Evolutionary conservation across 2,329 filamentous ascomycete genomes (phyloP).

Genomic region (Trichothecium roseum): DNA sequence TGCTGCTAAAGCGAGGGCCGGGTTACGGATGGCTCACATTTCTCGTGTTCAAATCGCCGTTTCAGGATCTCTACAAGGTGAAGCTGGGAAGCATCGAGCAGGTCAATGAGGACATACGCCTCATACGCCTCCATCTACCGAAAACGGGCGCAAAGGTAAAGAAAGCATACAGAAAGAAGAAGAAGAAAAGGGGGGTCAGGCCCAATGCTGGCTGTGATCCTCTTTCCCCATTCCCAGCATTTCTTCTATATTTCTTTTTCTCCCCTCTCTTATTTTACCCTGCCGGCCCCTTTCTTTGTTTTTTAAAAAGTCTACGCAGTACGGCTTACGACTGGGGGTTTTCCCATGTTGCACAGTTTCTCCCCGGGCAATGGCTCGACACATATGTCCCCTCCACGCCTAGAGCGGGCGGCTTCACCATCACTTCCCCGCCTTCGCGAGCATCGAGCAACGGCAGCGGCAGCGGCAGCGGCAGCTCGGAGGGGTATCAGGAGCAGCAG

Average conservation of each 20-base stretch:
- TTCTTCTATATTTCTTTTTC: too few relatives aligned
- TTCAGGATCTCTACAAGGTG: constrained; percentile 47
- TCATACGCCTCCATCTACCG: constrained; percentile 55
- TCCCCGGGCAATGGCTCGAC: constrained; percentile 83
- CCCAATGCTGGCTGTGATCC: too few relatives aligned
- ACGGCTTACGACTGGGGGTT: too few relatives aligned
- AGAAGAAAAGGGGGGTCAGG: too few relatives aligned
- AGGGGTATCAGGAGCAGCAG: too few relatives aligned
- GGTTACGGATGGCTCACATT: too few relatives aligned
- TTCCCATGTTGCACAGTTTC: constrained; percentile 56
- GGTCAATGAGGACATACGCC: constrained; percentile 56
- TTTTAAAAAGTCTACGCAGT: too few relatives aligned
- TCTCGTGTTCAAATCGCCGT: background rate
- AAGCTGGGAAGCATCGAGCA: constrained; percentile 49
- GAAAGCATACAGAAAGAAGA: too few relatives aligned
- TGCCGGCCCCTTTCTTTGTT: too few relatives aligned
- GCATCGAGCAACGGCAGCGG: constrained; percentile 24
- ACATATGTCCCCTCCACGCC: constrained; percentile 59
- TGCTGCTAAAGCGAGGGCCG: too few relatives aligned
- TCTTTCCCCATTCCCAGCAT: background rate
- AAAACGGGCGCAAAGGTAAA: background rate
- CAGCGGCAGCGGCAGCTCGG: too few relatives aligned
- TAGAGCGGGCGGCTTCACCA: constrained; percentile 77
- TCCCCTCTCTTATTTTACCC: too few relatives aligned
- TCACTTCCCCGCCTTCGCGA: constrained; percentile 62